Percentiles rank a stretch among this genome's conserved stretches.
phyloP scores from a whole-genome alignment of 441 rosid species.

The Geranium incanum region DNA sequence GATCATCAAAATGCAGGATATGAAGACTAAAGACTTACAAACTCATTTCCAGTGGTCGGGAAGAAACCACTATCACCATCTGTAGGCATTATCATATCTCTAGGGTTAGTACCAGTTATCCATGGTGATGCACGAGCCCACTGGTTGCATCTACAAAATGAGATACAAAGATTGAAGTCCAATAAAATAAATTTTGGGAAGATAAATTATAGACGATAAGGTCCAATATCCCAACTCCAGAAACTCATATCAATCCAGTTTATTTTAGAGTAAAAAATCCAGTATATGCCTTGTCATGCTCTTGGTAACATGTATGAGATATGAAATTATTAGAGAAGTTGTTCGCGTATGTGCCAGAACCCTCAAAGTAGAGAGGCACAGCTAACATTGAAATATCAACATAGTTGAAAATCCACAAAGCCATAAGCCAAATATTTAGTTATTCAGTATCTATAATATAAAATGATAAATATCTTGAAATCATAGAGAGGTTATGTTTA shows the following conservation, averaged over 20 bases:
- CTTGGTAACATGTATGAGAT: background rate
- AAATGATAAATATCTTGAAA: background rate
- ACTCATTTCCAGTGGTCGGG: constrained; percentile 78
- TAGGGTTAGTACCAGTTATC: constrained; percentile 63
- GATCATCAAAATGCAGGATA: constrained; percentile 16
- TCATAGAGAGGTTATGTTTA: background rate
- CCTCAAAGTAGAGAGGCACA: background rate
- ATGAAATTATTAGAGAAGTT: background rate
- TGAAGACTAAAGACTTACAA: constrained; percentile 42
- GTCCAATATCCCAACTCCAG: background rate
- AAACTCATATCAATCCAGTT: background rate
- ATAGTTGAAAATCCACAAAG: background rate
- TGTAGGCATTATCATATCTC: constrained; percentile 71
- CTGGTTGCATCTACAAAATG: constrained; percentile 47
- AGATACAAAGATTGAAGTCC: constrained; percentile 17
- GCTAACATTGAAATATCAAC: background rate
- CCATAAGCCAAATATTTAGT: background rate
- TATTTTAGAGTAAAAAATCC: background rate
- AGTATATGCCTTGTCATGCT: background rate
- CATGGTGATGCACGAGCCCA: constrained; percentile 89
- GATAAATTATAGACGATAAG: background rate
- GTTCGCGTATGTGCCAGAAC: constrained; percentile 1
- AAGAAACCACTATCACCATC: constrained; percentile 87
- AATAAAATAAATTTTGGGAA: constrained; percentile 9
- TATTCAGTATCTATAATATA: background rate